Evolutionary conservation across 768 basidiomycete genomes (phyloP).

Genomic region (Kwoniella newhampshirensis): DNA sequence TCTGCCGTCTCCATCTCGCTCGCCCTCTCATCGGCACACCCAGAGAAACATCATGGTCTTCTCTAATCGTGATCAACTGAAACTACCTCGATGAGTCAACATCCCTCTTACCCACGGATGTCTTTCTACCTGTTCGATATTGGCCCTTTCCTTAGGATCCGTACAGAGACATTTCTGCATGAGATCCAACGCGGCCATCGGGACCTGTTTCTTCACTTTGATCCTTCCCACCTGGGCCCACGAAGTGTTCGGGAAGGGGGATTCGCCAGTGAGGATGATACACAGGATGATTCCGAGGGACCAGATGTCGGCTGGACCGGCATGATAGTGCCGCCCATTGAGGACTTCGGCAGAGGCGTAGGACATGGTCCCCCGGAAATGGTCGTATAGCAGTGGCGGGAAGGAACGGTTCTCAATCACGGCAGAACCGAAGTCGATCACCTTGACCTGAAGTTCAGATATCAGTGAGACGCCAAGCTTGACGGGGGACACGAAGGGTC

Average conservation of each 20-base stretch:
- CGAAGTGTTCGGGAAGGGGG: constrained; percentile 49
- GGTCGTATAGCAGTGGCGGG: constrained; percentile 67
- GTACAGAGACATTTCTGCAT: constrained; percentile 45
- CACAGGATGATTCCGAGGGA: constrained; percentile 56
- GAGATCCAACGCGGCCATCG: constrained; percentile 34
- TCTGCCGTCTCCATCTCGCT: no score
- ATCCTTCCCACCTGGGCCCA: constrained; percentile 39
- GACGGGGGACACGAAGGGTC: neutral
- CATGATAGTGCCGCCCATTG: constrained; percentile 52
- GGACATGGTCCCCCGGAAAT: constrained; percentile 60
- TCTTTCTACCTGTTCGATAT: constrained; percentile 38
- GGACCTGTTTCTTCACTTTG: constrained; percentile 30
- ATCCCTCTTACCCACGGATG: constrained; percentile 38
- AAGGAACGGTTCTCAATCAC: constrained; percentile 67
- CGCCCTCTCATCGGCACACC: no score
- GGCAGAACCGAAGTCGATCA: constrained; percentile 94
- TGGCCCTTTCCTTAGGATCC: constrained; percentile 39
- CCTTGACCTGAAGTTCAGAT: constrained; percentile 66
- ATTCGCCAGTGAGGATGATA: constrained; percentile 55
- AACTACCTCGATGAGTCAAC: constrained; percentile 24
- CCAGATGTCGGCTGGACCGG: constrained; percentile 56
- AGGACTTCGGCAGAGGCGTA: constrained; percentile 55
- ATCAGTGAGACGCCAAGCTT: neutral
- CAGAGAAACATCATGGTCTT: no score
- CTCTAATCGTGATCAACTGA: constrained; percentile 14